Conservation (phyloP, 768 basidiomycete genomes). For the Amyloporia xantha region DNA sequence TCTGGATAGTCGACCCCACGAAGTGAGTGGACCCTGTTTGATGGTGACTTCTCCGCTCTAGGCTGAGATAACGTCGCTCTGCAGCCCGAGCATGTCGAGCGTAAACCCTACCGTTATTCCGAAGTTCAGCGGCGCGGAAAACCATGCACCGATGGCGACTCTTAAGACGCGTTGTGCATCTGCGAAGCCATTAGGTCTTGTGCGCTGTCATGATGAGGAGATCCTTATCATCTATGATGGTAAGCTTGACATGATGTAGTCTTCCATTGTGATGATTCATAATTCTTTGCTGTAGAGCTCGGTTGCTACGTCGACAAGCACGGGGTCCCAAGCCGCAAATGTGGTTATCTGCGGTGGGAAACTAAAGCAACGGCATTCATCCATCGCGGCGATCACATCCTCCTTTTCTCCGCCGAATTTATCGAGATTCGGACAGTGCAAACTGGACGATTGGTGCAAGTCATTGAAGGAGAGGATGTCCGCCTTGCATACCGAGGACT, state of each 20-base stretch:
- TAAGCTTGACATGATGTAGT: slow-evolving; percentile 25
- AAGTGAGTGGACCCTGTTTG: no score
- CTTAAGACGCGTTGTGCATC: slow-evolving; percentile 56
- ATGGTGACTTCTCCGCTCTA: no score
- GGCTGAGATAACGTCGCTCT: no score
- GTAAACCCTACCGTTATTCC: slow-evolving; percentile 45
- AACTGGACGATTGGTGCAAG: slow-evolving; percentile 70
- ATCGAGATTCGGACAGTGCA: slow-evolving; percentile 64
- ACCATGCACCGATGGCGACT: slow-evolving; percentile 34
- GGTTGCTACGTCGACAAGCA: slow-evolving; percentile 73
- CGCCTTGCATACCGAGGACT: slow-evolving; percentile 50
- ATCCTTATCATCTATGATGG: slow-evolving; percentile 72
- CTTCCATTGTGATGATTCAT: neutral
- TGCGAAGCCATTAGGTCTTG: slow-evolving; percentile 60
- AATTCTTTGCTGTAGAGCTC: slow-evolving; percentile 41
- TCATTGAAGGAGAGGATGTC: slow-evolving; percentile 69
- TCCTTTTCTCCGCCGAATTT: slow-evolving; percentile 70
- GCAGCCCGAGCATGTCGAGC: slow-evolving; percentile 4
- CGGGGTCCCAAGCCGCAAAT: slow-evolving; percentile 56
- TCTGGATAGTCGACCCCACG: slow-evolving; percentile 60
- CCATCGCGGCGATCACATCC: slow-evolving; percentile 52
- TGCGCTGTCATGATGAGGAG: slow-evolving; percentile 47
- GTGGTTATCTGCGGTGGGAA: slow-evolving; percentile 75
- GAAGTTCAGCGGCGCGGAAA: slow-evolving; percentile 39
- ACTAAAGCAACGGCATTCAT: slow-evolving; percentile 57